A percentile compares a stretch with the other conserved stretches of the same genome.
Evolutionary conservation across 2,329 filamentous ascomycete species (phyloP).

Genomic region (Venturia nashicola): DNA sequence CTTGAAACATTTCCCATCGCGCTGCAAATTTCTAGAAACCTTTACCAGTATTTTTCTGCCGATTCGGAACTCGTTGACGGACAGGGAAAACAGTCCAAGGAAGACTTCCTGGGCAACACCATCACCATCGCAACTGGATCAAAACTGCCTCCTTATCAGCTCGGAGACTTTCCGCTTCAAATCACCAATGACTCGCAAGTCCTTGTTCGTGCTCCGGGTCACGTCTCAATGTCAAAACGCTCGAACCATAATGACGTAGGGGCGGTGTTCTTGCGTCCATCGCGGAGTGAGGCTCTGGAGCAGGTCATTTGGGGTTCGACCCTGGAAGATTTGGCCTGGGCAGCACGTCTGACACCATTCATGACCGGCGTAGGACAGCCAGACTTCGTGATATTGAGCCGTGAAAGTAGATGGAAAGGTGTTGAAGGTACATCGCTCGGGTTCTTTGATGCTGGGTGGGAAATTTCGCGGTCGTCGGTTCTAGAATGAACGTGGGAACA

Average conservation of each 20-base stretch:
- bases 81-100: not conserved
- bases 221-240: not conserved
- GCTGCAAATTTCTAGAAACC: slow-evolving; percentile 43
- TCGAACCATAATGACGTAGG: slow-evolving; percentile 13
- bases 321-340: slow-evolving; percentile 33
- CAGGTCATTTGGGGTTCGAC: slow-evolving; percentile 45
- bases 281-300: slow-evolving; percentile 36
- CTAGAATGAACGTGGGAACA: slow-evolving; percentile 10
- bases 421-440: slow-evolving; percentile 42
- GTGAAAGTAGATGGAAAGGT: slow-evolving; percentile 37
- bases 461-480: slow-evolving; percentile 24
- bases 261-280: slow-evolving; percentile 40
- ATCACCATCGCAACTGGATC: slow-evolving; percentile 27
- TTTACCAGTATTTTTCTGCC: slow-evolving; percentile 45
- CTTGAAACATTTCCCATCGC: slow-evolving; percentile 26
- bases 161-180: slow-evolving; percentile 21
- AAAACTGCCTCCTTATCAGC: slow-evolving; percentile 14
- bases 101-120: slow-evolving; percentile 28
- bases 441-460: slow-evolving; percentile 43
- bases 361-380: slow-evolving; percentile 45
- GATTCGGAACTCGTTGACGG: slow-evolving; percentile 31
- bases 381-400: slow-evolving; percentile 40
- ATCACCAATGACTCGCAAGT: slow-evolving; percentile 9
- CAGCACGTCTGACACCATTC: slow-evolving; percentile 41
- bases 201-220: not conserved